Conservation (phyloP, 768 basidiomycete species). For the Tylopilus sp. region DNA sequence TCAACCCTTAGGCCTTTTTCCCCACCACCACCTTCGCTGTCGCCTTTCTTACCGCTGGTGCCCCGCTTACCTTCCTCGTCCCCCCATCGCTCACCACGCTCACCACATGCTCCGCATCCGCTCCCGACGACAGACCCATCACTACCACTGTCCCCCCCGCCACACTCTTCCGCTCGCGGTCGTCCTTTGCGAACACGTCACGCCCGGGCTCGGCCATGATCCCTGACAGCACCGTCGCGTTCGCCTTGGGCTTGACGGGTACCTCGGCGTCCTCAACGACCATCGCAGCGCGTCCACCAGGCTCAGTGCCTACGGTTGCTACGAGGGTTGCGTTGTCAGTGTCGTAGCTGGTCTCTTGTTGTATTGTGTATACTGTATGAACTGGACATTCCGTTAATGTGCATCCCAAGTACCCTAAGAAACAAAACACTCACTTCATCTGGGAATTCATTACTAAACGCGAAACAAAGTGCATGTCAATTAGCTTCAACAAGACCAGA, state of each 20-base stretch:
- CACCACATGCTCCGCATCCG: conserved; percentile 32
- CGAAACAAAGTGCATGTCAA: not conserved
- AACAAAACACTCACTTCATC: conserved; percentile 49
- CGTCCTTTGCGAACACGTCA: conserved; percentile 63
- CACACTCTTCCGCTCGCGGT: conserved; percentile 46
- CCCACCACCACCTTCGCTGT: not conserved
- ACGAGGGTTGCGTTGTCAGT: conserved; percentile 36
- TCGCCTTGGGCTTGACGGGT: conserved; percentile 19
- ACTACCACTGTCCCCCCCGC: not conserved
- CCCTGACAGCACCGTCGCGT: conserved; percentile 41
- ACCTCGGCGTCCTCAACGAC: conserved; percentile 43
- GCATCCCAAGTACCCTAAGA: not conserved
- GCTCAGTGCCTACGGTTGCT: conserved; percentile 50
- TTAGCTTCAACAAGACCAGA: not conserved
- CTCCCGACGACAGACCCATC: not conserved
- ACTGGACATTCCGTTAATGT: no score
- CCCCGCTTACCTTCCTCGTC: not conserved
- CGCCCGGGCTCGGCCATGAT: conserved; percentile 68
- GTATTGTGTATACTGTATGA: conserved; percentile 65
- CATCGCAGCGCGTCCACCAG: conserved; percentile 50
- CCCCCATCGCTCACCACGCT: conserved; percentile 26
- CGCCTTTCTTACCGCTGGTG: no score
- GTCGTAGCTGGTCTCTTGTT: conserved; percentile 35
- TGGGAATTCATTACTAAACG: conserved; percentile 65
- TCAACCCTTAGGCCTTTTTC: conserved; percentile 37